Evolutionary conservation across 192 early-diverging fungal species (phyloP), one percentile per base, ranked within the genome.

Genomic region (Podochytrium sp.): DNA sequence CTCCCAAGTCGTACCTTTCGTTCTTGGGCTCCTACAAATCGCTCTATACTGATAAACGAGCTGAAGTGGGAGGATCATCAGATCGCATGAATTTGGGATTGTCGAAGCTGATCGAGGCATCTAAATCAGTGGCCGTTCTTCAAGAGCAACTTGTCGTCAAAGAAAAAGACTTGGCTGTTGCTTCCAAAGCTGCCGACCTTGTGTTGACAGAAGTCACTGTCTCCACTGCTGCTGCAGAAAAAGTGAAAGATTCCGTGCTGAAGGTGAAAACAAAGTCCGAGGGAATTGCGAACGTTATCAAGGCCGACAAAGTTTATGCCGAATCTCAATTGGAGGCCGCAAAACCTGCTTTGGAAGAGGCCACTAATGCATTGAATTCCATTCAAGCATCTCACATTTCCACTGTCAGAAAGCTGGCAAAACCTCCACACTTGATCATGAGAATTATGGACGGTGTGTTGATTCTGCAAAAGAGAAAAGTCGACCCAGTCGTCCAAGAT

Each of bases 31-130:
- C 85, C 0, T 89, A 89, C 77, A 89, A 87, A 51, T 39, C 55
- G 7, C 56, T 86, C 4, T 89, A 89, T 65, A 75, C 47, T 33
- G 49, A 49, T 25, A 89, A 89, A 69, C 64, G 85, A 3, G 63
- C 47, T 12, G 88, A 89, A 68, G 87, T 89, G 2, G 87, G 88
- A 10, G 77, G 79, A 0, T 71, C 81, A 5, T 83, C 88, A 18
- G 88, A 89, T 62, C 87, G 88, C 33, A 89, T 89, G 88, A 89
- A 89, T 69, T 86, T 87, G 79, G 88, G 88, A 82, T 80, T 89
- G 20, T 76, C 81, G 32, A 89, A 89, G 65, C 76, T 89, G 29
- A 72, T 89, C 33, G 88, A 89, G 59, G 88, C 88, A 29, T 84
- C 88, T 32, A 87, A 86, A 62, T 83, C 87, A 1, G 86, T 89